Conservation (phyloP, 2,329 filamentous ascomycete species). For the Passalora sequoiae region DNA sequence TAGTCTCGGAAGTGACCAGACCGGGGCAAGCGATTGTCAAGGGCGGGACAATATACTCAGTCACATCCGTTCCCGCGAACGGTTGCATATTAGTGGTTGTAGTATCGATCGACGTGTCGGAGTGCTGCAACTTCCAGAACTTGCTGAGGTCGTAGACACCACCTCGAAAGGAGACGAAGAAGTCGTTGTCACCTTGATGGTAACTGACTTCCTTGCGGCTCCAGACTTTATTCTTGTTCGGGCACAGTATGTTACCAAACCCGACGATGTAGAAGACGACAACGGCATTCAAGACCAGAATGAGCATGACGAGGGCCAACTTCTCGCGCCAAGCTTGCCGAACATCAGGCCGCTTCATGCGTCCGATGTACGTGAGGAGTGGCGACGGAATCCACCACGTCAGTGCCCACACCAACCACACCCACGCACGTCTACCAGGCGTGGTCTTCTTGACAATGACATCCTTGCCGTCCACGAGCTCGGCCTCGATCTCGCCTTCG, state of each 20-base stretch:
- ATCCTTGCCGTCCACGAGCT: conserved; percentile 69
- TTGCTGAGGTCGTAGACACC: conserved; percentile 78
- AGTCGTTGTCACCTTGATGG: conserved; percentile 56
- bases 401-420: conserved; percentile 72
- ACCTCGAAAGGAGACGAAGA: conserved; percentile 80
- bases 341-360: conserved; percentile 88
- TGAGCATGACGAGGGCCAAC: conserved; percentile 93
- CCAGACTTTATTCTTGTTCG: conserved; percentile 82
- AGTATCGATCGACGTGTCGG: conserved; percentile 53
- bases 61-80: conserved; percentile 72
- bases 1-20: conserved; percentile 89
- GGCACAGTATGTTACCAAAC: conserved; percentile 84
- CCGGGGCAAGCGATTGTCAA: conserved; percentile 57
- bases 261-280: conserved; percentile 84
- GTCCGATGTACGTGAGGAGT: conserved; percentile 68
- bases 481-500: conserved; percentile 71
- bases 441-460: conserved; percentile 66
- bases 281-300: conserved; percentile 77
- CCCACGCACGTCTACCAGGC: conserved; percentile 67
- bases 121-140: conserved; percentile 75
- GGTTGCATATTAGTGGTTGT: conserved; percentile 65
- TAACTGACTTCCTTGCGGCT: conserved; percentile 69
- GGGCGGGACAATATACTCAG: conserved; percentile 72
- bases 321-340: conserved; percentile 95
- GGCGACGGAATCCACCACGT: conserved; percentile 96